These are phyloP conservation scores for Saccharum officinarum DNA, from an alignment of 176 grass and related monocot species.

Conservation along the genomic window DNA sequence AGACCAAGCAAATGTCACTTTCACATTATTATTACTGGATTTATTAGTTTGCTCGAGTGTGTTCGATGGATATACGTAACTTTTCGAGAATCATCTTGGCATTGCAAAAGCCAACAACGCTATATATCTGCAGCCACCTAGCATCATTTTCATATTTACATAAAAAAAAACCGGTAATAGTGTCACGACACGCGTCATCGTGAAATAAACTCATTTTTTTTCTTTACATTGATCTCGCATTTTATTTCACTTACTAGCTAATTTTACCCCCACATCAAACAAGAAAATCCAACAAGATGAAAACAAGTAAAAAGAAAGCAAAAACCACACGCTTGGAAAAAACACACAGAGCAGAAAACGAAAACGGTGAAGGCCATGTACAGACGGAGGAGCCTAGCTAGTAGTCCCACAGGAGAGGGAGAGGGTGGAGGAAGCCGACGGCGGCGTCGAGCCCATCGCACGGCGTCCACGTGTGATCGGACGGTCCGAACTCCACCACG, in stretches of 20 bases:
- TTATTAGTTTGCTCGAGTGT: not conserved
- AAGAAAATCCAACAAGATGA: not conserved
- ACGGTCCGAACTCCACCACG: conserved; percentile 34
- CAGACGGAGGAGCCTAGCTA: not conserved
- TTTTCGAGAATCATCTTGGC: not conserved
- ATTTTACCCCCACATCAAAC: not conserved
- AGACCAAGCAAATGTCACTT: not conserved
- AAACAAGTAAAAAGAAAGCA: not conserved
- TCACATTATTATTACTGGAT: not conserved
- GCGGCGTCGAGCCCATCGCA: conserved; percentile 36
- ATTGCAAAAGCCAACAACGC: not conserved
- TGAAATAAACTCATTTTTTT: not conserved
- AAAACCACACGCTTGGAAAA: too few species aligned
- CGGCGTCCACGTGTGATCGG: conserved; percentile 40
- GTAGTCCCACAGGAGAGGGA: conserved; percentile 53
- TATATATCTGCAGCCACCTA: not conserved
- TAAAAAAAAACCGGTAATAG: not conserved
- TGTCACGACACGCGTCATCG: not conserved
- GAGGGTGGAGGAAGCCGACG: conserved; percentile 40
- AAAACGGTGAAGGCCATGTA: not conserved
- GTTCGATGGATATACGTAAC: not conserved
- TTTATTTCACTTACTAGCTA: not conserved
- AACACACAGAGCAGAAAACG: too few species aligned
- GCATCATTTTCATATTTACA: not conserved
- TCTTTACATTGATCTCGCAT: not conserved